Percentiles rank a stretch among this genome's conserved stretches.
phyloP scores from a whole-genome alignment of 495 filamentous ascomycete species.

The Choiromyces venosus region DNA sequence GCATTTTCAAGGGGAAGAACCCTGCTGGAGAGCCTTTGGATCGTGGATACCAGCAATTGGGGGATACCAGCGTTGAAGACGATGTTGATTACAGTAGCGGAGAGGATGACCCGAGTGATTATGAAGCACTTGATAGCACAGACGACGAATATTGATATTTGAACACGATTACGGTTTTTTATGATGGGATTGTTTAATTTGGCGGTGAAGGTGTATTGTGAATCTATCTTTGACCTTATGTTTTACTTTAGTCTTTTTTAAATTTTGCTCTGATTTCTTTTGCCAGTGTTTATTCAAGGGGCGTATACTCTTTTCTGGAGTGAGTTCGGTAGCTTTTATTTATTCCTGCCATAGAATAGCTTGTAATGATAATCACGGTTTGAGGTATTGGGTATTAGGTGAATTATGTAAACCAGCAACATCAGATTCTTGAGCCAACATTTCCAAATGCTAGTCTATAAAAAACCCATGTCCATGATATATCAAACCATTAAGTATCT shows the following conservation, averaged over 20 bases:
- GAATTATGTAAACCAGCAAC: not conserved
- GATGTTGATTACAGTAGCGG: not conserved
- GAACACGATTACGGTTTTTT: not conserved
- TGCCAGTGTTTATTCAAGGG: not conserved
- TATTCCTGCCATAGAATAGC: not conserved
- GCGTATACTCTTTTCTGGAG: not conserved
- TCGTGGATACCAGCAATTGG: not conserved
- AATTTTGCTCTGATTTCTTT: not conserved
- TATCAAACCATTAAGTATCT: not conserved
- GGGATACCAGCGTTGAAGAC: not conserved
- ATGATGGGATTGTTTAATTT: not conserved
- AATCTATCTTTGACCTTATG: not conserved
- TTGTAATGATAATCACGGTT: not conserved
- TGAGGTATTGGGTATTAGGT: not conserved
- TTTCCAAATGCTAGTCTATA: not conserved
- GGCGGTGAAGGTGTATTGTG: not conserved
- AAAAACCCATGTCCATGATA: not conserved
- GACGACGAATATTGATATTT: not conserved
- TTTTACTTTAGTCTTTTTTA: not conserved
- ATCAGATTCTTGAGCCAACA: not conserved
- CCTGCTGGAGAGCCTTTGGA: not conserved
- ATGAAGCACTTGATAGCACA: not conserved
- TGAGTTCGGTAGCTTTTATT: not conserved
- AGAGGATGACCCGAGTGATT: not conserved
- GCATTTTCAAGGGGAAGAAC: not conserved